Evolutionary conservation across 2,329 filamentous ascomycete genomes (phyloP).

Genomic region (Aaosphaeria arxii): DNA sequence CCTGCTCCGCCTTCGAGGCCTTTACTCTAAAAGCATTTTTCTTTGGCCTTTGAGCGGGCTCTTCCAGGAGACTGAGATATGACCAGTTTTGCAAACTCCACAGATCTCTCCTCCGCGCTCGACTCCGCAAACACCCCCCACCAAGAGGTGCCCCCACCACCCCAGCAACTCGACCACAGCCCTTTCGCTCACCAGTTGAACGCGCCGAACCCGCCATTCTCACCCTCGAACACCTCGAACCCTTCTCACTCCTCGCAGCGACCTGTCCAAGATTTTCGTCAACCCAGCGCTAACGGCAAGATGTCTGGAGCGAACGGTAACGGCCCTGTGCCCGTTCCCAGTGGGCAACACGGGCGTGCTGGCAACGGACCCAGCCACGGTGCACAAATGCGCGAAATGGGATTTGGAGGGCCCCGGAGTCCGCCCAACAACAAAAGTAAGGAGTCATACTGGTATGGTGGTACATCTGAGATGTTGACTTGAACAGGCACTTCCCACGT

Average conservation of each 20-base stretch:
- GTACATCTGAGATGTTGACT: background rate
- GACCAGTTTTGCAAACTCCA: conserved; percentile 8
- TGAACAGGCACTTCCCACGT: conserved; percentile 88
- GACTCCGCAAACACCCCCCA: conserved; percentile 13
- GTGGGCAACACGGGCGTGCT: conserved; percentile 29
- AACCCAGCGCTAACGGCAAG: conserved; percentile 18
- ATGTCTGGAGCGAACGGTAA: conserved; percentile 35
- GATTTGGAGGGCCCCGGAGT: conserved; percentile 42
- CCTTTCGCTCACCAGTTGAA: conserved; percentile 26
- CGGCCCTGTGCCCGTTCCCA: conserved; percentile 36
- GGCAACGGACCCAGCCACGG: conserved; percentile 25
- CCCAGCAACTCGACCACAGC: conserved; percentile 1
- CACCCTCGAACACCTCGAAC: conserved; percentile 9
- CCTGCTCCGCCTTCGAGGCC: too few relatives aligned
- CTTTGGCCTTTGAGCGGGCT: too few relatives aligned
- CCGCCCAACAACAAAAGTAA: conserved; percentile 51
- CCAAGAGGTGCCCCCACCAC: conserved; percentile 15
- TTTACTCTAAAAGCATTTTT: too few relatives aligned
- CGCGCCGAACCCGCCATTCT: conserved; percentile 13
- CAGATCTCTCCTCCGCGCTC: conserved; percentile 13
- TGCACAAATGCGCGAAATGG: conserved; percentile 36
- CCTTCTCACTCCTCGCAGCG: conserved; percentile 22
- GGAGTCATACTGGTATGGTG: background rate
- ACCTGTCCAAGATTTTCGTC: conserved; percentile 29
- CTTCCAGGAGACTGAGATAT: conserved; percentile 6